Evolutionary conservation across 345 rosid species (phyloP).

Genomic region (Raphanus sativus): DNA sequence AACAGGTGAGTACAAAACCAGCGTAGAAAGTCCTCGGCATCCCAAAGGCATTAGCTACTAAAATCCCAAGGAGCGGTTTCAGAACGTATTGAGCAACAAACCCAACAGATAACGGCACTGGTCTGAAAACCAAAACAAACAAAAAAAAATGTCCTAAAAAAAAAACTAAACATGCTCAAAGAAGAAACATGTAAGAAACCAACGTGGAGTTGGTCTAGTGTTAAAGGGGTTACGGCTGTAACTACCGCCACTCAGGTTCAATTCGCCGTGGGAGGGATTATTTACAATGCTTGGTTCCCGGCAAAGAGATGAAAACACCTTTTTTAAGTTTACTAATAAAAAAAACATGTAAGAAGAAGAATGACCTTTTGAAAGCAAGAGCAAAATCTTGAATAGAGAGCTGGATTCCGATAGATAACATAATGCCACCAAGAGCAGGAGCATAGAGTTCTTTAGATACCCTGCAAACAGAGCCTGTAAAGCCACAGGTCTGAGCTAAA

Average conservation of each 20-base stretch:
- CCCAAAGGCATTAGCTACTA: slow-evolving; percentile 74
- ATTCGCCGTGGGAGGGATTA: too few relatives aligned
- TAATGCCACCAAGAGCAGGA: slow-evolving; percentile 95
- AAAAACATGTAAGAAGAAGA: too few relatives aligned
- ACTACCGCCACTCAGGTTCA: too few relatives aligned
- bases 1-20: slow-evolving; percentile 75
- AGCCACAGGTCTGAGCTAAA: too few relatives aligned
- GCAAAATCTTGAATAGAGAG: slow-evolving; percentile 86
- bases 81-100: slow-evolving; percentile 69
- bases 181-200: not conserved
- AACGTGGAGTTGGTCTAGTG: too few relatives aligned
- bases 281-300: too few relatives aligned
- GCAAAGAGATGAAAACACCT: too few relatives aligned
- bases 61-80: slow-evolving; percentile 77
- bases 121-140: slow-evolving; percentile 52
- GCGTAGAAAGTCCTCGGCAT: slow-evolving; percentile 71
- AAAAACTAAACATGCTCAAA: not conserved
- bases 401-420: slow-evolving; percentile 90
- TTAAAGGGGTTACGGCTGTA: too few relatives aligned
- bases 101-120: slow-evolving; percentile 81
- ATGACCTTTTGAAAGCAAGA: slow-evolving; percentile 59
- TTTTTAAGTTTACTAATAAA: too few relatives aligned
- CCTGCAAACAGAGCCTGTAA: too few relatives aligned
- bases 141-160: not conserved
- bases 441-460: slow-evolving; percentile 92